phyloP scores from a whole-genome alignment of 2,329 filamentous ascomycete genomes.

The Sporothrix globosa region DNA sequence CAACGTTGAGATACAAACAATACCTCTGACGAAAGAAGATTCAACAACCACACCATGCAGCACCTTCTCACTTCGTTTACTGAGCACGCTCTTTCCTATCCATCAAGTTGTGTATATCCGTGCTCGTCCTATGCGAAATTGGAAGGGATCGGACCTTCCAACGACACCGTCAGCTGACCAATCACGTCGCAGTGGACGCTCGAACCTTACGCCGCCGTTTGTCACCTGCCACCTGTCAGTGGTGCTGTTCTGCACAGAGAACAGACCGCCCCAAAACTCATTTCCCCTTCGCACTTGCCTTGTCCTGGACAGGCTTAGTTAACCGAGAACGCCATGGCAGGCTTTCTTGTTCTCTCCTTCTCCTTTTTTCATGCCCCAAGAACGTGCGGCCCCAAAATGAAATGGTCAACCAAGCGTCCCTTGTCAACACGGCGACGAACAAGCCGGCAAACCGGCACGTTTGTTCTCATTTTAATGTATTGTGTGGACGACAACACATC shows the following conservation, averaged over 20 bases:
- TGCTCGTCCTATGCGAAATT: constrained; percentile 5
- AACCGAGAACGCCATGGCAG: background rate
- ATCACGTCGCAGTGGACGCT: constrained; percentile 3
- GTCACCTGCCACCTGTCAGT: background rate
- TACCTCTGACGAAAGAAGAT: background rate
- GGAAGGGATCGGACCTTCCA: constrained; percentile 11
- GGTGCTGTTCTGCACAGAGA: background rate
- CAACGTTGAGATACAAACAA: background rate
- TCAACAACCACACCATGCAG: background rate
- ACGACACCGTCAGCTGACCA: background rate
- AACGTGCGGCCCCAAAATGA: background rate
- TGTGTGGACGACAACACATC: background rate
- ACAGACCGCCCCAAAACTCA: background rate
- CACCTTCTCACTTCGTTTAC: background rate
- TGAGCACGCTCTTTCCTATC: background rate
- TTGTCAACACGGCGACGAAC: background rate
- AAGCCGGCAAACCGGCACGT: constrained; percentile 6
- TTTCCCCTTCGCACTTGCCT: constrained; percentile 19
- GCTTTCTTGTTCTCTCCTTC: background rate
- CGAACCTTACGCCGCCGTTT: background rate
- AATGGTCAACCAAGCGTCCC: constrained; percentile 13
- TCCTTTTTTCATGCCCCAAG: background rate
- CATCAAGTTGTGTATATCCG: background rate
- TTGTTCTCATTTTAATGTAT: background rate
- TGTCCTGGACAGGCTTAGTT: constrained; percentile 6